phyloP scores from a whole-genome alignment of 2,329 filamentous ascomycete genomes.

The Aspergillus pseudonomiae region DNA sequence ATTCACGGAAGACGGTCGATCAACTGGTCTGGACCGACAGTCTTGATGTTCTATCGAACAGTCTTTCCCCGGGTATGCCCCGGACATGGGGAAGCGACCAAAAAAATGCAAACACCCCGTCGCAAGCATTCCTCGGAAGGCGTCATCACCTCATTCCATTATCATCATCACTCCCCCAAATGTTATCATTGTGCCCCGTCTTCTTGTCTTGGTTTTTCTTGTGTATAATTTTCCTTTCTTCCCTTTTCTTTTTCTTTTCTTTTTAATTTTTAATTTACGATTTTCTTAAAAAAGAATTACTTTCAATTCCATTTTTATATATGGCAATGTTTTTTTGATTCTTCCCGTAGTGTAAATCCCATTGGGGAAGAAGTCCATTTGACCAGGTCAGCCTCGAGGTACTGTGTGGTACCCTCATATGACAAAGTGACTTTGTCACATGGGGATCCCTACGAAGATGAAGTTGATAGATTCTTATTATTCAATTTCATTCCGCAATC shows the following conservation, averaged over 20 bases:
- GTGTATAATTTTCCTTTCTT: background rate
- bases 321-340: background rate
- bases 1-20: constrained; percentile 19
- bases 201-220: constrained; percentile 1
- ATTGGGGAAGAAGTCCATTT: constrained; percentile 1
- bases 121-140: constrained; percentile 3
- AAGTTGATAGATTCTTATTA: background rate
- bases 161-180: constrained; percentile 11
- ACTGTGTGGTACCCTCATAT: constrained; percentile 16
- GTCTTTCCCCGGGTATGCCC: constrained; percentile 22
- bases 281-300: background rate
- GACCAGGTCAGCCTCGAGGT: constrained; percentile 14
- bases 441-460: constrained; percentile 11
- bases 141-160: constrained; percentile 14
- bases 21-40: constrained; percentile 26
- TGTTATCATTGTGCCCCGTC: constrained; percentile 13
- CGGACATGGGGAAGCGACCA: too few species aligned
- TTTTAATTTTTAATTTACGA: too few species aligned
- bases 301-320: background rate
- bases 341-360: background rate
- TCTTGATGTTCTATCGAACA: constrained; percentile 18
- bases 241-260: too few species aligned
- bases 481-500: constrained; percentile 1
- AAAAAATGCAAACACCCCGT: constrained; percentile 1
- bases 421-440: constrained; percentile 19